Conservation (phyloP, 805 yeast genomes). For the Candida oleophila region DNA sequence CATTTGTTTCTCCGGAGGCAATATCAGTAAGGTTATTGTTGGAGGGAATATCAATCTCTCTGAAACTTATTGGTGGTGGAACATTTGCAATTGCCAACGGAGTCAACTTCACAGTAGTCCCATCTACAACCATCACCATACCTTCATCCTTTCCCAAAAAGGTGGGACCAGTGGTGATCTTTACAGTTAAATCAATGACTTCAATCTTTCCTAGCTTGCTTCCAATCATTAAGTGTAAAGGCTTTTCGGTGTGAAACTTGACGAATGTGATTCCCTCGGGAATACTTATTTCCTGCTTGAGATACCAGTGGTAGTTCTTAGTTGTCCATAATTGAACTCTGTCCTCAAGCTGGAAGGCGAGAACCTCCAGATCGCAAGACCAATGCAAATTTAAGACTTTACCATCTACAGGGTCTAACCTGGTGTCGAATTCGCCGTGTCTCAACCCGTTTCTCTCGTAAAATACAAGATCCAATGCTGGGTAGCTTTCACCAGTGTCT, state of each 20-base stretch:
- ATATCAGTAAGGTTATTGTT: slow-evolving; percentile 55
- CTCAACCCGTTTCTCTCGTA: slow-evolving; percentile 92
- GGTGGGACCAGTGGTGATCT: slow-evolving; percentile 67
- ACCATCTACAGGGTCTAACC: slow-evolving; percentile 50
- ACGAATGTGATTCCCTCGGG: slow-evolving; percentile 37
- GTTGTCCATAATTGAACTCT: slow-evolving; percentile 86
- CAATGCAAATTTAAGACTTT: slow-evolving; percentile 59
- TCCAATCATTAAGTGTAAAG: slow-evolving; percentile 69
- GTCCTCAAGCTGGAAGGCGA: slow-evolving; percentile 64
- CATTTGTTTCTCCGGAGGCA: slow-evolving; percentile 63
- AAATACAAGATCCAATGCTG: slow-evolving; percentile 59
- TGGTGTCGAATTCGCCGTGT: slow-evolving; percentile 78
- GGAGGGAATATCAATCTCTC: slow-evolving; percentile 56
- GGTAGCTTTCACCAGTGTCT: slow-evolving; percentile 19
- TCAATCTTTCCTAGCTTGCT: slow-evolving; percentile 47
- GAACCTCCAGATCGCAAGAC: slow-evolving; percentile 78
- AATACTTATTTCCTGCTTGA: slow-evolving; percentile 70
- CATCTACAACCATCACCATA: slow-evolving; percentile 79
- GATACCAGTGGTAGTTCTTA: slow-evolving; percentile 93
- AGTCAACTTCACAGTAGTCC: slow-evolving; percentile 65
- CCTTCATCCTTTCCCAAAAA: slow-evolving; percentile 71
- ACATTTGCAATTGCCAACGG: slow-evolving; percentile 83
- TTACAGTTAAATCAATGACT: slow-evolving; percentile 66
- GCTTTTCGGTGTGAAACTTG: slow-evolving; percentile 89
- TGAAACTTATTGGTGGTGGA: slow-evolving; percentile 89